Evolutionary conservation across 495 filamentous ascomycete genomes (phyloP), one percentile per base, ranked within the genome.

Genomic region (Hypoxylon cercidicola): DNA sequence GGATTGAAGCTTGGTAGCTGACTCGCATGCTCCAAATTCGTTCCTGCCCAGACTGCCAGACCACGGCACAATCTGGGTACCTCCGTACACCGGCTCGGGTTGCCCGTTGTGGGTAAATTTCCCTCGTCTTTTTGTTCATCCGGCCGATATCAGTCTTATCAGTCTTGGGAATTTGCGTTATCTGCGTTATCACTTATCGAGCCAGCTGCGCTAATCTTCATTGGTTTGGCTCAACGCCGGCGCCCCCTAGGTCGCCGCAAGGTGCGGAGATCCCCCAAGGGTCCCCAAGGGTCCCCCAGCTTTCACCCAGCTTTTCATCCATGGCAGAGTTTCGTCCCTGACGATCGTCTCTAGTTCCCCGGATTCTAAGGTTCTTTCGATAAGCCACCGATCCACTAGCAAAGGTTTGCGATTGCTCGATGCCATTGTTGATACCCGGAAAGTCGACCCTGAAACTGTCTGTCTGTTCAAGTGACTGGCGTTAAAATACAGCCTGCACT

Each of bases 101-200:
- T 68, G 34, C 65, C 45, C 35, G 43, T 63, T n/a, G 44, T 51
- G 45, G 65, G 65, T 60, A 68, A 63, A 52, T 49, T 41, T 53
- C 30, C 21, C 13, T 55, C 60, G 65, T 43, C 32, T 15, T 50
- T 59, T 68, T 30, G 49, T 68, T 68, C 55, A 53, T 60, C 65
- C 60, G 60, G 15, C 43, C 47, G 32, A 57, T 20, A n/a, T 12
- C 15, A 3, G 30, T 28, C 45, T 56, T 34, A n/a, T n/a, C n/a
- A n/a, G n/a, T n/a, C n/a, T n/a, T n/a, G 30, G 10, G 3, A 28
- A 28, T 7, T 7, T 28, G 25, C 25, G 25, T 28, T 28, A 28
- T 28, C 25, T 28, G 3, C 7, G n/a, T n/a, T 44, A 44, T 62
- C 51, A 34, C 51, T 63, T 63, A 56, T 63, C 60, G 60, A 16